Evolutionary conservation across 768 basidiomycete species (phyloP), one percentile per base, ranked within the genome.

Genomic region (Collybia nuda): DNA sequence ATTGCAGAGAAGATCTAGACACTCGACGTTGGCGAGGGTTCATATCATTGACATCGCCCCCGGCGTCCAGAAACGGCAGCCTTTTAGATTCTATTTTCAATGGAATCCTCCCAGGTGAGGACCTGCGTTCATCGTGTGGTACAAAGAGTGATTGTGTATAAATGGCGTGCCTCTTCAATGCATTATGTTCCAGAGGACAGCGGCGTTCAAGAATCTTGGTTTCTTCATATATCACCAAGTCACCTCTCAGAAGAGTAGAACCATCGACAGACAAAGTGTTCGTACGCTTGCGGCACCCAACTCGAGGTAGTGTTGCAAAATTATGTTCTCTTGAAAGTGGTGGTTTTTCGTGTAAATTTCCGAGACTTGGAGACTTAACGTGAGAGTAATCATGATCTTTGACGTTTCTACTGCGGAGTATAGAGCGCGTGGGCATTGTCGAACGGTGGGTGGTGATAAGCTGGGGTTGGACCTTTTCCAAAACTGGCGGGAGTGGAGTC

Each of bases 141-240:
- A 65, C 55, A 49, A 60, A 60, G 6, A 64, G 53, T 0, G 69
- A 58, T 24, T 64, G 60, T 5, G 69, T 67, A 52, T 72, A 73
- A 8, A 74, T 70, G 3, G 71, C 74, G 43, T 73, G 72, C 11
- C 74, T 66, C 53, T 67, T 71, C 39, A 55, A 40, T 38, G 55
- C 50, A 23, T 54, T 48, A n/a, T 49, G 48, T 47, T 52, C 47
- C 14, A 15, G 37, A 4, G 42, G 24, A n/a, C 32, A 44, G 6
- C 35, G 45, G 8, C 48, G 44, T 22, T 62, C 55, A 11, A 55
- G 29, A 17, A 41, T 41, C 44, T 57, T 56, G 35, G 53, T 42
- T 40, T 59, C 48, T 12, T 19, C 39, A 39, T 48, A 26, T 11
- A 29, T 46, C 3, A 35, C 43, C 21, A 29, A 19, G 21, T 19